Base-by-base conservation (phyloP, 1,139 yeast species). In the Yamadazyma dushanensis region DNA sequence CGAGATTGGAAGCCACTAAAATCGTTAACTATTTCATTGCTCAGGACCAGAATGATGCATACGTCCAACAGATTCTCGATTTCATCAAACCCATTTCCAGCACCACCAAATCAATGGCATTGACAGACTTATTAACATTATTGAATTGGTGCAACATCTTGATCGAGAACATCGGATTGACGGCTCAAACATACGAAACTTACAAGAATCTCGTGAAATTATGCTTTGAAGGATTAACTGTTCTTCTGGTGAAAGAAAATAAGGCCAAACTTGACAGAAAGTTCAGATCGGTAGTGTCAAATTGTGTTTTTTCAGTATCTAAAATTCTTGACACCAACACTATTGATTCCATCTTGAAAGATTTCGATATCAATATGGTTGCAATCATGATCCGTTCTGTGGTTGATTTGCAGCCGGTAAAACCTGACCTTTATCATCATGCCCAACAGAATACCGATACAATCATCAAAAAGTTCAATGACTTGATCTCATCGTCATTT, bases 121-220 rank as follows among this genome's bases (percentile, higher is more conserved):
- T 70, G 4, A 61, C 78, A 5, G 85, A 78, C 53, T 61, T 77
- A 40, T 60, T 78, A 51, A 70, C 82, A 3, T 60, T 83, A 13
- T 62, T 83, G 31, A 66, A 68, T 21, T 83, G 90, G 89, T 57
- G 66, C 31, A 72, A 70, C 46, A 44, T 67, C 16, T 40, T 66
- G 20, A 51, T 55, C 5, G 38, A 34, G 16, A 8, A 17, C n/a
- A 18, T 10, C 14, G 20, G 32, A 8, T 22, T 30, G 10, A 8
- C 24, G 9, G 15, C 23, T 27, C 31, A 27, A 5, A 20, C 16
- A 9, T 22, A 27, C 22, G 16, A 18, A 2, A 19, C 19, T 10
- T 20, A 34, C 34, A 27, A 31, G 17, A 35, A 41, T 23, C 34
- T 44, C 32, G 13, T 40, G 1, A 13, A 16, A 5, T 29, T 18